These are phyloP conservation scores for Puccinellia tenuiflora DNA, from an alignment of 176 grass and related monocot species.

Conservation along the genomic window DNA sequence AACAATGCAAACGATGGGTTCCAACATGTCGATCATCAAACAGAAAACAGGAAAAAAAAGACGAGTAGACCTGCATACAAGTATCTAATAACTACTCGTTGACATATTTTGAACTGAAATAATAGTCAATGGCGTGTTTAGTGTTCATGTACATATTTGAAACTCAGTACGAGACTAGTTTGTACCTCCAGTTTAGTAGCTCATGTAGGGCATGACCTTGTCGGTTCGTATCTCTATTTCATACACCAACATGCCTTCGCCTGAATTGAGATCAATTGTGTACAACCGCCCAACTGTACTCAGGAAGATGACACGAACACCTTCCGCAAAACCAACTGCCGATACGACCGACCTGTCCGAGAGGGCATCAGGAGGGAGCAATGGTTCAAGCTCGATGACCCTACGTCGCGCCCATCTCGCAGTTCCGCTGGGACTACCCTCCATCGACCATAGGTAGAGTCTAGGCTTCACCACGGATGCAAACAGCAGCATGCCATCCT, in stretches of 20 bases:
- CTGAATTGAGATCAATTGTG: neutral
- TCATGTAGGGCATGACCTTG: neutral
- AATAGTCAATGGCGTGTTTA: neutral
- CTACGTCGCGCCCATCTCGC: neutral
- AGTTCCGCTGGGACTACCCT: neutral
- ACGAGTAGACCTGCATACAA: neutral
- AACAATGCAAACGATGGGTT: neutral
- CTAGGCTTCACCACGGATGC: neutral
- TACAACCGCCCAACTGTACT: neutral
- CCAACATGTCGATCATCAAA: neutral
- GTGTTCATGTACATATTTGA: neutral
- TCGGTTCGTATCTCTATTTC: too few species aligned
- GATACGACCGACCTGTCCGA: neutral
- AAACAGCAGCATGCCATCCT: neutral
- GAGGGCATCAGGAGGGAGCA: neutral
- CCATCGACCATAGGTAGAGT: neutral
- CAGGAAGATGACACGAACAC: neutral
- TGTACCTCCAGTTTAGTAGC: constrained; percentile 1
- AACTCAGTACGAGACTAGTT: neutral
- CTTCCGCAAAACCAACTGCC: neutral
- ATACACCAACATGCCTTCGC: neutral
- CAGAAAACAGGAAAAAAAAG: neutral
- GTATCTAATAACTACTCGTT: neutral
- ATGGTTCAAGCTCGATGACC: neutral
- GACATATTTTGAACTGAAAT: neutral